Evolutionary conservation across 140 eudicot species (phyloP).

Genomic region (Bidens hawaiensis): DNA sequence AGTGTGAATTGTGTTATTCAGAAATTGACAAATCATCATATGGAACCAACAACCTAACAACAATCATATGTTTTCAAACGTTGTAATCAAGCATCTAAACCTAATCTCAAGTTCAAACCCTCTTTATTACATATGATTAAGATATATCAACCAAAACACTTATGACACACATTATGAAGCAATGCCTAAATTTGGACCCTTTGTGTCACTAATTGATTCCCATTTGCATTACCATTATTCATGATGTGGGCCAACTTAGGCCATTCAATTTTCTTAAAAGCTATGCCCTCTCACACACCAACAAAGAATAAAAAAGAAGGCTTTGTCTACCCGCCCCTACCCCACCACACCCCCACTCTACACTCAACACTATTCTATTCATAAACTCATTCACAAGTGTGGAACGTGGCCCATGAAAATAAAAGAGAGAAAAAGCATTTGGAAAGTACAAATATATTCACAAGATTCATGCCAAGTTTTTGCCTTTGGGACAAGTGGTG

Average conservation of each 20-base stretch:
- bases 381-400: slow-evolving; percentile 26
- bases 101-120: neutral
- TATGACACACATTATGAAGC: slow-evolving; percentile 3
- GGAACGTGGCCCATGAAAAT: slow-evolving; percentile 22
- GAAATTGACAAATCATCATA: slow-evolving; percentile 10
- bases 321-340: slow-evolving; percentile 24
- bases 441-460: slow-evolving; percentile 27
- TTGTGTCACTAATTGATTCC: slow-evolving; percentile 24
- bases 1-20: slow-evolving; percentile 2
- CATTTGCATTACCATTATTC: slow-evolving; percentile 32
- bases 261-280: slow-evolving; percentile 29
- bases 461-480: slow-evolving; percentile 38
- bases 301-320: slow-evolving; percentile 38
- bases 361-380: slow-evolving; percentile 33
- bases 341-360: slow-evolving; percentile 23
- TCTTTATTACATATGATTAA: slow-evolving; percentile 1
- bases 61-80: neutral
- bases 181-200: slow-evolving; percentile 16
- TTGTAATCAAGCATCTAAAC: slow-evolving; percentile 18
- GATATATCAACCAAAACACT: slow-evolving; percentile 7
- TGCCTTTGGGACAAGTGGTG: slow-evolving; percentile 25
- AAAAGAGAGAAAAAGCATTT: slow-evolving; percentile 24
- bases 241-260: slow-evolving; percentile 36
- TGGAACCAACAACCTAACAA: slow-evolving; percentile 9
- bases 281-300: slow-evolving; percentile 36